phyloP scores from a whole-genome alignment of 129 eudicot species.

The Daucus carota region DNA sequence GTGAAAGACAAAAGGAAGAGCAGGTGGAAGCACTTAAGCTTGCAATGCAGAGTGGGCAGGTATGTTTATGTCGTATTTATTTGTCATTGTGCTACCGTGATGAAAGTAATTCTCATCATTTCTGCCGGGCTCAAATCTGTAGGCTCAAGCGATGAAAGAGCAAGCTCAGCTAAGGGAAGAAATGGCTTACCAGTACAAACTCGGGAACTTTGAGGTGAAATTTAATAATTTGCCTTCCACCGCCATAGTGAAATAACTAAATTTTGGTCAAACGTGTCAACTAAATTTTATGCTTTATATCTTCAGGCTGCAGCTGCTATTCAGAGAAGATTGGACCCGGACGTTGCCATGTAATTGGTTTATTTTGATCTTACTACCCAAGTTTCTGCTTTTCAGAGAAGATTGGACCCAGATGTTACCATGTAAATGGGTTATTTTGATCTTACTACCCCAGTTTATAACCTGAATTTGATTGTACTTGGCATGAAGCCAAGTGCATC shows the following conservation, averaged over 20 bases:
- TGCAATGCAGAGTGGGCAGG: slow-evolving; percentile 90
- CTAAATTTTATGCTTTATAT: slow-evolving; percentile 8
- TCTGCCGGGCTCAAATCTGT: neutral
- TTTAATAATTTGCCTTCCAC: neutral
- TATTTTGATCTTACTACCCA: neutral
- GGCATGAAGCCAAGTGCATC: neutral
- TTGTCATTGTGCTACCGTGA: neutral
- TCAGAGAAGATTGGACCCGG: slow-evolving; percentile 88
- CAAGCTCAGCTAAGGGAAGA: slow-evolving; percentile 89
- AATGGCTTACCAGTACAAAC: slow-evolving; percentile 77
- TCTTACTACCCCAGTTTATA: neutral
- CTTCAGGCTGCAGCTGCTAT: slow-evolving; percentile 91
- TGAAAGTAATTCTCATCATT: neutral
- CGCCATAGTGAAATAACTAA: neutral
- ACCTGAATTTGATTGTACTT: neutral
- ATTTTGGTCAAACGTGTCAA: neutral
- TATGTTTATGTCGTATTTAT: slow-evolving; percentile 4
- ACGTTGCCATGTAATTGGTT: slow-evolving; percentile 53
- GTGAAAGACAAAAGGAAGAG: slow-evolving; percentile 72
- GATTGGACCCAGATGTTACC: slow-evolving; percentile 82
- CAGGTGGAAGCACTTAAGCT: slow-evolving; percentile 72
- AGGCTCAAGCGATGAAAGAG: slow-evolving; percentile 99
- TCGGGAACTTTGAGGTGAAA: slow-evolving; percentile 88
- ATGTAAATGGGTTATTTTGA: slow-evolving; percentile 29
- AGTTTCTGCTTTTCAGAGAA: slow-evolving; percentile 68